Conservation (phyloP, 768 basidiomycete genomes). For the Cubamyces sp. region DNA sequence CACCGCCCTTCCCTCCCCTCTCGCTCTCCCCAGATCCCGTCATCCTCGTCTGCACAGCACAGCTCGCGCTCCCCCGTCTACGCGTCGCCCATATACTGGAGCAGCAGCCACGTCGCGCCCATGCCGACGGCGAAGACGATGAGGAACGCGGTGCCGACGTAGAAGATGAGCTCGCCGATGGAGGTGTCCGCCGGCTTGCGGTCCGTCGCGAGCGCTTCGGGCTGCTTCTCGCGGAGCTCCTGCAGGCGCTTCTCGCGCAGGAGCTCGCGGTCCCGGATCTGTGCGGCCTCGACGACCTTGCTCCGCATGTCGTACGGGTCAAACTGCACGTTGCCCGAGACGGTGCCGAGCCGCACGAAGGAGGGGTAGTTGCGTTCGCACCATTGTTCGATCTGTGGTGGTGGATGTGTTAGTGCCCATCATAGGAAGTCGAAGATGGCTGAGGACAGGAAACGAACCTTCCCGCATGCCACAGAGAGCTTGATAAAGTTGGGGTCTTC, state of each 20-base stretch:
- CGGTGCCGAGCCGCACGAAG: constrained; percentile 58
- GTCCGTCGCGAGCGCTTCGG: not conserved
- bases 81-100: constrained; percentile 23
- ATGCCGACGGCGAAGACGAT: constrained; percentile 34
- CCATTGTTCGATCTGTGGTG: constrained; percentile 86
- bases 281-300: constrained; percentile 48
- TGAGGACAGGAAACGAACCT: constrained; percentile 49
- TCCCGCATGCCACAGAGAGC: constrained; percentile 82
- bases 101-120: constrained; percentile 30
- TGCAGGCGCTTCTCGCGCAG: constrained; percentile 38
- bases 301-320: constrained; percentile 62
- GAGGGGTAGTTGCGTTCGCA: constrained; percentile 92
- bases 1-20: no score
- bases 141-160: constrained; percentile 34
- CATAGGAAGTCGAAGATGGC: not conserved
- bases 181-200: constrained; percentile 1
- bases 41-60: no score
- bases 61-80: not conserved
- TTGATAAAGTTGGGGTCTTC: constrained; percentile 87
- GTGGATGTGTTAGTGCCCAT: constrained; percentile 5
- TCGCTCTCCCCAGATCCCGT: no score
- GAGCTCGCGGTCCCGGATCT: constrained; percentile 43
- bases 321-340: constrained; percentile 34
- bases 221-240: constrained; percentile 21
- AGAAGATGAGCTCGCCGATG: constrained; percentile 34